Conservation (phyloP, 2,329 filamentous ascomycete species). For the Akanthomyces muscarius region DNA sequence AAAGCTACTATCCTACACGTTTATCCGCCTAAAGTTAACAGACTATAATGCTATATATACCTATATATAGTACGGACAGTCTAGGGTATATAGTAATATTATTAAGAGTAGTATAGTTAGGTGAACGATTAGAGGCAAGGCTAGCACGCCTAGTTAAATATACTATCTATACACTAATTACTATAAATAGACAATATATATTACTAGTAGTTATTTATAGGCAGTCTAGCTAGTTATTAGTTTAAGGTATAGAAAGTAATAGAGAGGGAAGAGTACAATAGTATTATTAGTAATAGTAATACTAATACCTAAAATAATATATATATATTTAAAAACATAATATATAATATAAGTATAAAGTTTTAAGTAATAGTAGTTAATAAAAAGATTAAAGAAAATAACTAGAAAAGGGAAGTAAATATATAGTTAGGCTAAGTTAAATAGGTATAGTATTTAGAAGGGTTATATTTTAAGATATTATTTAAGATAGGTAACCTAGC, state of each 20-base stretch:
- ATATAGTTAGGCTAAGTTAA: neutral
- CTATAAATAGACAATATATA: neutral
- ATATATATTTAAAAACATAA: neutral
- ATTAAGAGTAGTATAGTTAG: neutral
- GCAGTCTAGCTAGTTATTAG: no score
- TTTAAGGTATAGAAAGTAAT: neutral
- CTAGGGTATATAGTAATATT: neutral
- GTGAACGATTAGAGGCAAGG: neutral
- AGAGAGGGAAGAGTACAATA: neutral
- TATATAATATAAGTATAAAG: neutral
- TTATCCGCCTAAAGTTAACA: neutral
- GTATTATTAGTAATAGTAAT: neutral
- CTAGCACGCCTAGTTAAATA: neutral
- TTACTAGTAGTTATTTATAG: neutral
- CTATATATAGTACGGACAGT: neutral
- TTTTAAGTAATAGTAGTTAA: neutral
- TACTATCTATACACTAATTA: no score
- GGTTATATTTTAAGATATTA: neutral
- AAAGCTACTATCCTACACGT: neutral
- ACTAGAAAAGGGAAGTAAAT: neutral
- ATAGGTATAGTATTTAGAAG: conserved; percentile 2
- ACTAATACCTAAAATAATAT: neutral
- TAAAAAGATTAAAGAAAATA: neutral
- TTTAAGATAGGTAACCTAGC: neutral
- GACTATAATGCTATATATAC: neutral